These are phyloP conservation scores for Pythium graminicola DNA, from an alignment of 352 stramenopile species.

Conservation along the genomic window DNA sequence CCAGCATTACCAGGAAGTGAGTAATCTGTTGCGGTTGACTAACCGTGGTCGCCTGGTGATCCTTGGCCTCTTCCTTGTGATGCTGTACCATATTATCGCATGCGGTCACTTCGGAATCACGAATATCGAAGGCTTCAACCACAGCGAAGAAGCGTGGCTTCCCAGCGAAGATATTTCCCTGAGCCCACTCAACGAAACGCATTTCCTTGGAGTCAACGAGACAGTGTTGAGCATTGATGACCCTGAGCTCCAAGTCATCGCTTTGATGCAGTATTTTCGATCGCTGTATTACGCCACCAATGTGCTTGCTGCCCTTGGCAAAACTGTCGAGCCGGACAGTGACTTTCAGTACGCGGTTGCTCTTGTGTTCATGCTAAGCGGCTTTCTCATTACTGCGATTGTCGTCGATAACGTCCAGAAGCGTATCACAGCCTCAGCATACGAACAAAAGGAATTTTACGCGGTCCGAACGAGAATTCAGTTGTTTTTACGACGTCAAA, in stretches of 20 bases:
- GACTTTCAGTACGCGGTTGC: slow-evolving; percentile 45
- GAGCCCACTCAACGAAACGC: slow-evolving; percentile 26
- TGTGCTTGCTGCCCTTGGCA: slow-evolving; percentile 42
- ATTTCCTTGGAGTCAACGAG: slow-evolving; percentile 26
- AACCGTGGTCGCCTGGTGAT: slow-evolving; percentile 19
- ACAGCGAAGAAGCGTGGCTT: slow-evolving; percentile 34
- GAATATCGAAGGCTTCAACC: slow-evolving; percentile 55
- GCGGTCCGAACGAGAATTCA: slow-evolving; percentile 49
- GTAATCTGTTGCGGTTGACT: slow-evolving; percentile 21
- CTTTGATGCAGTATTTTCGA: slow-evolving; percentile 47
- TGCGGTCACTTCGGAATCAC: slow-evolving; percentile 58
- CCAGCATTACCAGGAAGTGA: slow-evolving; percentile 35
- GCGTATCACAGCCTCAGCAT: slow-evolving; percentile 59
- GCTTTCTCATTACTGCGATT: slow-evolving; percentile 66
- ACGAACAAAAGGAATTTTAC: slow-evolving; percentile 73
- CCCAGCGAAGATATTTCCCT: slow-evolving; percentile 43
- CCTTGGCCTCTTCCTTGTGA: slow-evolving; percentile 36
- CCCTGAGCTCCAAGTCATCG: slow-evolving; percentile 22
- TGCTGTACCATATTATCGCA: slow-evolving; percentile 54
- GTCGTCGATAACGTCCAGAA: slow-evolving; percentile 77
- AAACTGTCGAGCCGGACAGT: slow-evolving; percentile 42
- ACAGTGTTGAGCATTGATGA: slow-evolving; percentile 22
- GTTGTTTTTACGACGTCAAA: slow-evolving; percentile 61
- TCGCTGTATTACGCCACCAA: slow-evolving; percentile 60
- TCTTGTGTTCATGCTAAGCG: slow-evolving; percentile 61